Percentiles rank a stretch among this genome's conserved stretches.
These are phyloP conservation scores for Decorospora gaudefroyi DNA, from an alignment of 2,329 filamentous ascomycete species.

Conservation along the genomic window DNA sequence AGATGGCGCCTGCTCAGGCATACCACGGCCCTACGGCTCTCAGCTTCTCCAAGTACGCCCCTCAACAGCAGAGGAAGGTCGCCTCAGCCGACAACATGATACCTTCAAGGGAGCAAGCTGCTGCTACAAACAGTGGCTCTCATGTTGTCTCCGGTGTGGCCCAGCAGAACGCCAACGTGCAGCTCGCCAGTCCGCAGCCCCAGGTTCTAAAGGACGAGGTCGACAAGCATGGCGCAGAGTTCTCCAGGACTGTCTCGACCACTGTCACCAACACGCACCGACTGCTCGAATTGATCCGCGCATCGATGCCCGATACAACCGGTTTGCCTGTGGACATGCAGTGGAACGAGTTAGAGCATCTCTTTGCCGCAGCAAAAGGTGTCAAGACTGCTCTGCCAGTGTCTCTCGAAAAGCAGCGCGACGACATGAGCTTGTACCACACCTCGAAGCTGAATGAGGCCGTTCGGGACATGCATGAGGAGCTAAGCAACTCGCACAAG, in stretches of 20 bases:
- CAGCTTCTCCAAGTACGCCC: slow-evolving; percentile 28
- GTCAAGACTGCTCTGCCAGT: slow-evolving; percentile 27
- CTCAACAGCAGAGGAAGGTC: slow-evolving; percentile 11
- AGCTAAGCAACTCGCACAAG: slow-evolving; percentile 35
- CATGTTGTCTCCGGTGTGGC: not conserved
- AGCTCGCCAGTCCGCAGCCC: slow-evolving; percentile 33
- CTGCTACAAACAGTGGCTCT: slow-evolving; percentile 7
- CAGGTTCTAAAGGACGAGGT: slow-evolving; percentile 28
- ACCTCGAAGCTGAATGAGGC: slow-evolving; percentile 31
- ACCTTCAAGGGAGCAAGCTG: slow-evolving; percentile 35
- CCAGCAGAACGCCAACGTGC: slow-evolving; percentile 14
- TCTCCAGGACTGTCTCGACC: slow-evolving; percentile 26
- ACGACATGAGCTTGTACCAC: slow-evolving; percentile 34
- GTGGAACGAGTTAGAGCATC: slow-evolving; percentile 35
- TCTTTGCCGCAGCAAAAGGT: slow-evolving; percentile 26
- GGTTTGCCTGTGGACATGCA: slow-evolving; percentile 25
- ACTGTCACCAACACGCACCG: slow-evolving; percentile 25
- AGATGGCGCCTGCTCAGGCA: slow-evolving; percentile 11
- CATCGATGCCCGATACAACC: slow-evolving; percentile 17
- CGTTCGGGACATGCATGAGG: slow-evolving; percentile 28
- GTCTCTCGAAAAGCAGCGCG: slow-evolving; percentile 37
- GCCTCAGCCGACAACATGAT: slow-evolving; percentile 19
- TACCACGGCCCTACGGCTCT: slow-evolving; percentile 21
- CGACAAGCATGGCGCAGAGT: slow-evolving; percentile 21
- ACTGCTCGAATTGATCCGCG: slow-evolving; percentile 32